Conservation (phyloP, 2,329 filamentous ascomycete species). For the Alternaria alternata region DNA sequence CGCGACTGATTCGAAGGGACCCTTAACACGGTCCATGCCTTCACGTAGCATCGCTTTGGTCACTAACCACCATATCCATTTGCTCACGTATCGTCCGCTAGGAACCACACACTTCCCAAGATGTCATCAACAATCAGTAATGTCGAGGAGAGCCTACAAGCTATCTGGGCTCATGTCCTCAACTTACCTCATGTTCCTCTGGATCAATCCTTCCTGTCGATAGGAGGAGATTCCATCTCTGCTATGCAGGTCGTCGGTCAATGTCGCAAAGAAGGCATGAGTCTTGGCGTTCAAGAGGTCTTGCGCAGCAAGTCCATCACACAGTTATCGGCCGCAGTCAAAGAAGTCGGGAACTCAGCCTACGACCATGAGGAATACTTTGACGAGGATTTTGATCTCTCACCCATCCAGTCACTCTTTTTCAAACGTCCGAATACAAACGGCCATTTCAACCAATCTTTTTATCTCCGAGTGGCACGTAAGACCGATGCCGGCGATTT, state of each 20-base stretch:
- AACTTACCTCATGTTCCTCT: slow-evolving; percentile 40
- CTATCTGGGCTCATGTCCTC: slow-evolving; percentile 43
- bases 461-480: slow-evolving; percentile 41
- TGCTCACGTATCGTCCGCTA: not conserved
- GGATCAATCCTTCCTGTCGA: slow-evolving; percentile 51
- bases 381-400: slow-evolving; percentile 41
- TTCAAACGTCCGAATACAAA: slow-evolving; percentile 43
- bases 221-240: slow-evolving; percentile 61
- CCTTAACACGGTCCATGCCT: not conserved
- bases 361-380: slow-evolving; percentile 35
- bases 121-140: slow-evolving; percentile 17
- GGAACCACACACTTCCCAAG: slow-evolving; percentile 8
- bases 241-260: slow-evolving; percentile 60
- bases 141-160: slow-evolving; percentile 33
- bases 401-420: slow-evolving; percentile 45
- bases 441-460: slow-evolving; percentile 48
- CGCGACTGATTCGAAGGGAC: not conserved
- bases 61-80: not conserved
- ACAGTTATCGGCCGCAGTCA: slow-evolving; percentile 38
- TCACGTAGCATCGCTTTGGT: not conserved
- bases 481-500: slow-evolving; percentile 36
- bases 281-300: slow-evolving; percentile 59
- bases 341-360: slow-evolving; percentile 26
- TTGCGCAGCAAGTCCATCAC: slow-evolving; percentile 58
- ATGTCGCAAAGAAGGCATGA: slow-evolving; percentile 57